Conservation (phyloP, 495 filamentous ascomycete genomes). For the Penicillium fimorum region DNA sequence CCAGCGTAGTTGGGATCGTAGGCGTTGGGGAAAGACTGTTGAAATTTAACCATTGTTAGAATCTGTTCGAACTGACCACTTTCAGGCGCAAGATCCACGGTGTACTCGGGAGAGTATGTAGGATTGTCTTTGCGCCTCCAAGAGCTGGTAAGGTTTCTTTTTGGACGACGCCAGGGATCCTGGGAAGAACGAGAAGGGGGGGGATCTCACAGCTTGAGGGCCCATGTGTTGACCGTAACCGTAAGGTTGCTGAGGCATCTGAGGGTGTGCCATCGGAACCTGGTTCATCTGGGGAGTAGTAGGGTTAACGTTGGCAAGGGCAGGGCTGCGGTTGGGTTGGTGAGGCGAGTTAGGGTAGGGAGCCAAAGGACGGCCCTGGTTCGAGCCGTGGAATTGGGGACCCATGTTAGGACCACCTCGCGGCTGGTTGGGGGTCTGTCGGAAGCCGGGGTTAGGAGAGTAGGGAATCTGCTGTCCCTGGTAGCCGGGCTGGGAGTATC, state of each 20-base stretch:
- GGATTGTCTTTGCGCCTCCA: constrained; percentile 1
- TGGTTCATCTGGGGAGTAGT: constrained; percentile 67
- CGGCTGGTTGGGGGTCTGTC: constrained; percentile 58
- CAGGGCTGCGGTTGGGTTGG: constrained; percentile 68
- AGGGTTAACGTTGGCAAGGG: constrained; percentile 63
- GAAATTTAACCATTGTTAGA: constrained; percentile 66
- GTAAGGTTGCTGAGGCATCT: constrained; percentile 57
- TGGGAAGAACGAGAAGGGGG: constrained; percentile 25
- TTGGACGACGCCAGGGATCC: constrained; percentile 26
- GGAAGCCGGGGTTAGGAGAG: constrained; percentile 61
- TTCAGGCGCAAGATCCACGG: constrained; percentile 61
- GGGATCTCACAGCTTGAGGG: constrained; percentile 66
- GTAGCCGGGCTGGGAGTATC: constrained; percentile 58
- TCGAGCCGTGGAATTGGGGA: constrained; percentile 58
- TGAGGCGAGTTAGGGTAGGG: constrained; percentile 66
- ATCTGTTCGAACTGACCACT: constrained; percentile 68
- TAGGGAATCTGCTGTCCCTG: constrained; percentile 61
- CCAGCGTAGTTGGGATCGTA: constrained; percentile 48
- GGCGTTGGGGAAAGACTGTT: constrained; percentile 44
- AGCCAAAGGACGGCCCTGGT: constrained; percentile 54
- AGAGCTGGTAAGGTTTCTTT: constrained; percentile 1
- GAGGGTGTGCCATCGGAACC: constrained; percentile 54
- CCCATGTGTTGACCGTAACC: constrained; percentile 61
- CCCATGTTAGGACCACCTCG: constrained; percentile 62
- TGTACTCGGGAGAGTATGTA: neutral